phyloP scores from a whole-genome alignment of 768 basidiomycete species.

The Mycena galericulata region DNA sequence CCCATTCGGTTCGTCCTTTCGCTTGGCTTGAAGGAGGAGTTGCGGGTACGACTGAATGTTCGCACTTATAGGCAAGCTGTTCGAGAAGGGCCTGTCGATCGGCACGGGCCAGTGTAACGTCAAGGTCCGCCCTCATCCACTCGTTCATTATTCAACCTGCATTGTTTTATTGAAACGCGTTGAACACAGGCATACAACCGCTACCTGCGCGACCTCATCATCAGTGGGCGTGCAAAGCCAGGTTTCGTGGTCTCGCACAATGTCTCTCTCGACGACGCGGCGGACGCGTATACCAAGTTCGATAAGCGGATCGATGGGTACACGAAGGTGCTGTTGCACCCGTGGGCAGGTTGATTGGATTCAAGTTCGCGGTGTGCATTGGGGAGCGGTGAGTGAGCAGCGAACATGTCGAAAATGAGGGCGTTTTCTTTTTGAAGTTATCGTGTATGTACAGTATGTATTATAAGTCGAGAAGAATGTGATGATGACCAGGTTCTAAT shows the following conservation, averaged over 20 bases:
- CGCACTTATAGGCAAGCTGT: conserved; percentile 51
- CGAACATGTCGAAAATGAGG: too few species aligned
- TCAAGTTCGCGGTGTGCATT: too few species aligned
- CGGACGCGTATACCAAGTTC: conserved; percentile 65
- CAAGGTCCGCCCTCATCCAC: conserved; percentile 49
- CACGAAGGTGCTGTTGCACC: conserved; percentile 64
- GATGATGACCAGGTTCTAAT: too few species aligned
- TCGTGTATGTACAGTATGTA: too few species aligned
- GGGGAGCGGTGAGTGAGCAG: too few species aligned
- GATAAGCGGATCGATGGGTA: conserved; percentile 66
- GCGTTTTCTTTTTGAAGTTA: too few species aligned
- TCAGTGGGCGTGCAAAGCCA: conserved; percentile 64
- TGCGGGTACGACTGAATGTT: background rate
- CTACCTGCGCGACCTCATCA: conserved; percentile 66
- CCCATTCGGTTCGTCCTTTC: conserved; percentile 54
- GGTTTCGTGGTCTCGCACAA: conserved; percentile 68
- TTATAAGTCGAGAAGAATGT: too few species aligned
- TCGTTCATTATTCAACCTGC: background rate
- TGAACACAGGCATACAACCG: conserved; percentile 67
- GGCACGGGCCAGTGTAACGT: conserved; percentile 70
- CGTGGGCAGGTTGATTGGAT: too few species aligned
- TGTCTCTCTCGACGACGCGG: conserved; percentile 59
- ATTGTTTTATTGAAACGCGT: too few species aligned
- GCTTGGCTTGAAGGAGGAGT: background rate
- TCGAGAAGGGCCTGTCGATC: conserved; percentile 66